Evolutionary conservation across 2,329 filamentous ascomycete genomes (phyloP), one percentile per base, ranked within the genome.

Genomic region (Aspergillus bombycis): DNA sequence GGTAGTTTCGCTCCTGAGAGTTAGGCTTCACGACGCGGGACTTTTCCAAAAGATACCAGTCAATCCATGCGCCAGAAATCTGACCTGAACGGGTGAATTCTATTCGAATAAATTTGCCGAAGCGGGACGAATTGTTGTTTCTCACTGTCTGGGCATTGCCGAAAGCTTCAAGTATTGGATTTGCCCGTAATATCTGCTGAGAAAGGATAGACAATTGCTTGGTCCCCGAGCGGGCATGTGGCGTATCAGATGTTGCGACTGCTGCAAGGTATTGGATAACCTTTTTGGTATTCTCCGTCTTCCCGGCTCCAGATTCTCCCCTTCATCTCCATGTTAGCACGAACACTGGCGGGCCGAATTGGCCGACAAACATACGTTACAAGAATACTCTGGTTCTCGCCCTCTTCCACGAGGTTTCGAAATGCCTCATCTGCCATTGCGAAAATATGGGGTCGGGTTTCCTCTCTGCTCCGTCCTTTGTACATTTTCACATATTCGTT

Each of bases 401-500:
- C 94, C 78, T 98, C 95, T 59, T 97, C 94, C 0, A 99, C 93
- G 36, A 99, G 83, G 73, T 97, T 98, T 19, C 95, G 88, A 78
- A 98, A 99, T 0, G 96, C 95, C 74, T 96, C 91, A 76, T 99
- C 96, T 14, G 95, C 94, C 88, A 98, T 95, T 67, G 96, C 94
- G 74, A 94, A 99, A 62, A 99, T 97, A 75, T 99, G 95, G 10
- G 95, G 95, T 72, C 95, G 95, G 10, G 93, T 97, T 72, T 99
- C 95, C 74, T 99, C 96, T 68, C 94, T 85, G 70, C 85, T 93
- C 62, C 93, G 87, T 7, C 95, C 95, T 73, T 93, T 94, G 82
- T 99, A 99, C 92, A 97, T 96, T 74, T 96, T 96, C 82, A 99
- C 87, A 80, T 97, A 98, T 72, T 99, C 95, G 75, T 95, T 93